Evolutionary conservation across 148 eudicot species (phyloP).

Genomic region (Linanthus parryae): DNA sequence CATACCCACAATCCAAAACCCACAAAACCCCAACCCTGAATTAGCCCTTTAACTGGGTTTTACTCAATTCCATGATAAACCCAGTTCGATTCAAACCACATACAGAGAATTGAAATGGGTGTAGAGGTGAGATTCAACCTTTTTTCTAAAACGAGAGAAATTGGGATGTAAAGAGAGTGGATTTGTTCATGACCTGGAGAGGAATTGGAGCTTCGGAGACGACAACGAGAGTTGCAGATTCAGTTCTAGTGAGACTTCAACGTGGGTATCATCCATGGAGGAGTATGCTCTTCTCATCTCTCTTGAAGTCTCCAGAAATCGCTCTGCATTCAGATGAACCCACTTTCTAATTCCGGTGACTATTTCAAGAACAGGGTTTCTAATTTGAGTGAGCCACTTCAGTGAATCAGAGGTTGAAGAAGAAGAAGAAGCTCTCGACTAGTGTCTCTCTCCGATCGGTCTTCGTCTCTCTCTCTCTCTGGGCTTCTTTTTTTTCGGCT

Average conservation of each 20-base stretch:
- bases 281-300: neutral
- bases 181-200: too few species aligned
- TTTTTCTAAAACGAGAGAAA: constrained; percentile 2
- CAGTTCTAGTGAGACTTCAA: constrained; percentile 19
- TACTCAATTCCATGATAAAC: neutral
- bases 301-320: constrained; percentile 13
- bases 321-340: constrained; percentile 19
- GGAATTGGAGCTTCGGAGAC: too few species aligned
- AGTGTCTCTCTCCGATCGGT: constrained; percentile 36
- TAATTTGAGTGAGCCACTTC: neutral
- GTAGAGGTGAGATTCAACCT: constrained; percentile 8
- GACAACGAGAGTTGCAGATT: too few species aligned
- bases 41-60: neutral
- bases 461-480: constrained; percentile 21
- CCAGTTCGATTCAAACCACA: neutral
- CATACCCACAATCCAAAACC: constrained; percentile 2
- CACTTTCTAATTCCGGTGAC: neutral
- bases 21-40: neutral
- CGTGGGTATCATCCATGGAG: constrained; percentile 17
- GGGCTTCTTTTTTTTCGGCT: constrained; percentile 15
- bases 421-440: constrained; percentile 9
- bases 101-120: constrained; percentile 6
- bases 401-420: constrained; percentile 24
- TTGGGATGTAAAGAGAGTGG: constrained; percentile 16
- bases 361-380: neutral